Conservation (phyloP, 2,329 filamentous ascomycete genomes). For the Fusarium brachygibbosum region DNA sequence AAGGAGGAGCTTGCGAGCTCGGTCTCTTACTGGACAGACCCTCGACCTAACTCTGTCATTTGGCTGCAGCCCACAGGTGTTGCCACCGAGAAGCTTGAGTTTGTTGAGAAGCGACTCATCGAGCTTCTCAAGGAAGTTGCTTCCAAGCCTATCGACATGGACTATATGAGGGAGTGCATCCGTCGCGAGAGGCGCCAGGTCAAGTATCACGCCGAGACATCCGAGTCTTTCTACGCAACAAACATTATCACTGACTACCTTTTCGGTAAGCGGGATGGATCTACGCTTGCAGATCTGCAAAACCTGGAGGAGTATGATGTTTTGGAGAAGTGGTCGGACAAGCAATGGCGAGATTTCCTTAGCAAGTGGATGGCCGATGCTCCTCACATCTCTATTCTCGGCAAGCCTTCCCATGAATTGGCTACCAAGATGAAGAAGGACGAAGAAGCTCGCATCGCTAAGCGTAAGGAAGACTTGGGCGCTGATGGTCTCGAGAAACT, state of each 20-base stretch:
- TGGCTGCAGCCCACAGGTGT: slow-evolving; percentile 90
- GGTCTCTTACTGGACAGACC: slow-evolving; percentile 83
- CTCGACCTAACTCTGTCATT: slow-evolving; percentile 84
- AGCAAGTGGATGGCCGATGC: slow-evolving; percentile 88
- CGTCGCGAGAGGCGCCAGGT: slow-evolving; percentile 83
- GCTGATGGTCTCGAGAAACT: slow-evolving; percentile 83
- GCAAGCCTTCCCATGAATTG: slow-evolving; percentile 84
- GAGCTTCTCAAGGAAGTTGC: slow-evolving; percentile 86
- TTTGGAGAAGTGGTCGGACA: slow-evolving; percentile 83
- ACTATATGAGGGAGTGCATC: slow-evolving; percentile 90
- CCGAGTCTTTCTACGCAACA: slow-evolving; percentile 83
- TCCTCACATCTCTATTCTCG: slow-evolving; percentile 88
- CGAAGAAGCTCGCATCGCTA: slow-evolving; percentile 82
- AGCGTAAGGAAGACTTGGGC: slow-evolving; percentile 83
- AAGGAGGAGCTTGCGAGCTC: slow-evolving; percentile 92
- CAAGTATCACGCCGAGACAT: slow-evolving; percentile 86
- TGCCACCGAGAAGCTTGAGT: slow-evolving; percentile 83
- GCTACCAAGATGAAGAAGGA: slow-evolving; percentile 85
- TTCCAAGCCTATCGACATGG: slow-evolving; percentile 85
- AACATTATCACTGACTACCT: slow-evolving; percentile 93
- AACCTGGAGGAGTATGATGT: slow-evolving; percentile 72
- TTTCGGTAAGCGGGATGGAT: slow-evolving; percentile 88
- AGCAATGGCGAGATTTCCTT: slow-evolving; percentile 85
- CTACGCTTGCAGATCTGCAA: slow-evolving; percentile 74
- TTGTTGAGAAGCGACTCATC: slow-evolving; percentile 88